These are phyloP conservation scores for Paracoccidioides lutzii DNA, from an alignment of 2,329 filamentous ascomycete genomes.

Conservation along the genomic window DNA sequence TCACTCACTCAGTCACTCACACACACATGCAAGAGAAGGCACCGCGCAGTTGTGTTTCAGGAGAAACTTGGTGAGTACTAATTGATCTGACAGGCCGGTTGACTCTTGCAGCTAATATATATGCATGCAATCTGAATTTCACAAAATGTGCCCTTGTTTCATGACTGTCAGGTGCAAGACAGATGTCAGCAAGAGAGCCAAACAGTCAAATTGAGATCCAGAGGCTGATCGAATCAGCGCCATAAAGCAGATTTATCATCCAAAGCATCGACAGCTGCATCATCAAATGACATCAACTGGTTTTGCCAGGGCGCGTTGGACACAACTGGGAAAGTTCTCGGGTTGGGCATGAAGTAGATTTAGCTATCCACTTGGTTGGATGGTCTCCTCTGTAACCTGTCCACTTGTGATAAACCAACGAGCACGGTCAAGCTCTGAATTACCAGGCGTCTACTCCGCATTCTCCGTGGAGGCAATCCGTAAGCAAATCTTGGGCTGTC, in stretches of 20 bases:
- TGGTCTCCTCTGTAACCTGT: background rate
- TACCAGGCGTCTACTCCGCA: background rate
- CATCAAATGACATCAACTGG: background rate
- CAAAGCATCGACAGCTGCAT: background rate
- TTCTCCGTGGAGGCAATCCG: background rate
- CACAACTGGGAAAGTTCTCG: background rate
- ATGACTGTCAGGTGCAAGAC: background rate
- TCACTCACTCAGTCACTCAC: no score
- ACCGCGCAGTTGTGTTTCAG: background rate
- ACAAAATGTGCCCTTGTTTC: background rate
- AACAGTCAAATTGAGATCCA: background rate
- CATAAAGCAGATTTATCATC: background rate
- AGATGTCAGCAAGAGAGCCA: background rate
- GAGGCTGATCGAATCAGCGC: background rate
- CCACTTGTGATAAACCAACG: background rate
- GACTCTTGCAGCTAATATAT: no score
- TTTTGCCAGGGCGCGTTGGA: background rate
- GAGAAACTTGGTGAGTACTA: no score
- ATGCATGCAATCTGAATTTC: background rate
- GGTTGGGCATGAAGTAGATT: background rate
- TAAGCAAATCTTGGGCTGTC: background rate
- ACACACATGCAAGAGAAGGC: background rate
- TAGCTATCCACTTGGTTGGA: background rate
- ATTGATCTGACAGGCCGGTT: no score
- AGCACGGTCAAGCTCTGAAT: background rate